phyloP scores from a whole-genome alignment of 495 filamentous ascomycete genomes.

The Lasiosphaeris hirsuta region DNA sequence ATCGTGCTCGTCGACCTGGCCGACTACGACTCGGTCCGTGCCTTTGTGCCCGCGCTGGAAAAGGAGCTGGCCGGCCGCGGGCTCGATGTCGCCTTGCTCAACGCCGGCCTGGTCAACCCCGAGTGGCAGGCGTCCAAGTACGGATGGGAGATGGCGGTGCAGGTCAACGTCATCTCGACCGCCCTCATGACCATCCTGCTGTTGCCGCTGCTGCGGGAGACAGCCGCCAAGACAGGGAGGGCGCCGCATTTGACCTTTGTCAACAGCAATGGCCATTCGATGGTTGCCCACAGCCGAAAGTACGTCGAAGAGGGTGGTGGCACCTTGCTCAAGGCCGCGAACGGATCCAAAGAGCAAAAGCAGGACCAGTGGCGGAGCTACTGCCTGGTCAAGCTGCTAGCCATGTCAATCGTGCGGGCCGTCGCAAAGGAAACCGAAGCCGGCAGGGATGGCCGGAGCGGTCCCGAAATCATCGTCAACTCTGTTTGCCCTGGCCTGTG shows the following conservation, averaged over 20 bases:
- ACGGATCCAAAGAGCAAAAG: neutral
- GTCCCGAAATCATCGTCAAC: constrained; percentile 25
- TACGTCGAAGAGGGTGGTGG: neutral
- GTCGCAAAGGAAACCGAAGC: constrained; percentile 6
- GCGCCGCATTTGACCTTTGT: constrained; percentile 20
- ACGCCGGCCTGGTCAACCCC: constrained; percentile 35
- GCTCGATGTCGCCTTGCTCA: constrained; percentile 44
- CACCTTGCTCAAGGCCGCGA: neutral
- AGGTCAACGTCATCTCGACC: constrained; percentile 60
- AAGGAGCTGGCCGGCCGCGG: constrained; percentile 19
- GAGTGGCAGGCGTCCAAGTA: constrained; percentile 28
- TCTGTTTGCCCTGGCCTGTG: constrained; percentile 27
- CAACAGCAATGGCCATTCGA: constrained; percentile 16
- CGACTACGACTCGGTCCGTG: constrained; percentile 21
- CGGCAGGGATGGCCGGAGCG: neutral
- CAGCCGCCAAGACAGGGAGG: neutral
- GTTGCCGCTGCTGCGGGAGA: constrained; percentile 41
- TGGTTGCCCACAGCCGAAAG: constrained; percentile 8
- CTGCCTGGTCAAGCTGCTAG: constrained; percentile 22
- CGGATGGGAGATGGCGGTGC: constrained; percentile 53
- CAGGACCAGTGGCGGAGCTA: constrained; percentile 11
- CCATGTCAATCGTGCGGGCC: constrained; percentile 17
- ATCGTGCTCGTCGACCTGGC: constrained; percentile 50
- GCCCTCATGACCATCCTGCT: constrained; percentile 53
- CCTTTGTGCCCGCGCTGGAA: constrained; percentile 19